Base-by-base conservation (phyloP, 345 rosid species). In the Arabis alpina region DNA sequence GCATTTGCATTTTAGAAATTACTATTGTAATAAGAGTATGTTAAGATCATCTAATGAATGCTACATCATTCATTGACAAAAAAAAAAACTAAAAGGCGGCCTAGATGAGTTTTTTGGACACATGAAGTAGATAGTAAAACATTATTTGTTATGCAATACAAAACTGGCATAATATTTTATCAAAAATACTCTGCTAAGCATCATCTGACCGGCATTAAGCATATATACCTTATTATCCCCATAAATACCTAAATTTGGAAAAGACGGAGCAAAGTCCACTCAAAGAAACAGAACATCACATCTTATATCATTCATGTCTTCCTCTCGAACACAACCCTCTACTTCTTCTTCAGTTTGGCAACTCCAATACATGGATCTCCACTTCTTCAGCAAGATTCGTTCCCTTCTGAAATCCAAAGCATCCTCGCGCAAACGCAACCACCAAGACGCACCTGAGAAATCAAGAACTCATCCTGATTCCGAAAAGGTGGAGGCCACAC, bases 341-440 rank as follows among this genome's bases (percentile, higher is more conserved):
- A 60, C 76, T 52, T 61, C 74, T 5, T 75, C 87, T 36, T 77
- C 82, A 65, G 24, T 70, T 64, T 81, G 88, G 85, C 52, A 71
- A 4, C 40, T 75, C 47, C 80, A 86, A 53, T 68, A 54, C 80
- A 70, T 68, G 51, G 84, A 84, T 60, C 82, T 85, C 30, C 84
- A 70, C 4, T 85, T 91, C 80, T 86, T 87, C 42, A 70, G 83
- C 54, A 86, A 72, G 15, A 61, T 91, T 63, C 84, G 93, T 36
- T 72, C 86, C 10, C 84, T 87, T 79, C 53, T 91, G 61, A 85
- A 78, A 73, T 61, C 84, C 45, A 91, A 85, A 74, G 23, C 87
- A 3, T 48, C 71, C 6, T 43, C 81, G 8, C 80, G 82, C 6
- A 85, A 78, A 57, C 67, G 73, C 2, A 69, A 25, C 67, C 37